Evolutionary conservation across 306 rosid genomes (phyloP).

Genomic region (Cicer pinnatifidum): DNA sequence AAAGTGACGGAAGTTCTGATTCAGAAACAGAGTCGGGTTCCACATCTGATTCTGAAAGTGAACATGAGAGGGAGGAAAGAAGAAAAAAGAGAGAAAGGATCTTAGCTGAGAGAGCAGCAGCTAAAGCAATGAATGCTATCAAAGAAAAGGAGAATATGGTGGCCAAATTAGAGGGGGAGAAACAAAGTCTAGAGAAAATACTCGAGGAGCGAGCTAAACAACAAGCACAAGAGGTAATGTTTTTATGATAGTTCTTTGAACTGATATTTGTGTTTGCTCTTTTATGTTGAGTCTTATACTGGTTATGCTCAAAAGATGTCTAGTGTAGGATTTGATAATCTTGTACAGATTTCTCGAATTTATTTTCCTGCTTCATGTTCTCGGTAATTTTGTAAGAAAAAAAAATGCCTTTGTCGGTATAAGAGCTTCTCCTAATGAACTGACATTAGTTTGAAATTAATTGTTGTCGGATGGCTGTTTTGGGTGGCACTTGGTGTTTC

Average conservation of each 20-base stretch:
- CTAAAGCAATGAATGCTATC: constrained; percentile 77
- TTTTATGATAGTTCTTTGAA: constrained; percentile 15
- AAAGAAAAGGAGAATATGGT: constrained; percentile 84
- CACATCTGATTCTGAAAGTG: constrained; percentile 81
- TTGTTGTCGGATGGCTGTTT: constrained; percentile 20
- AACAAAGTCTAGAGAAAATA: constrained; percentile 91
- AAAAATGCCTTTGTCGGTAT: neutral
- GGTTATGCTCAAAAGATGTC: constrained; percentile 21
- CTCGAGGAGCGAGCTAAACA: constrained; percentile 84
- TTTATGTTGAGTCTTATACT: constrained; percentile 19
- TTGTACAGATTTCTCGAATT: constrained; percentile 3
- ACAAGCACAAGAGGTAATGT: constrained; percentile 88
- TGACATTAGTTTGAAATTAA: neutral
- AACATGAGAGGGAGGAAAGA: constrained; percentile 83
- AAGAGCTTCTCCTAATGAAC: constrained; percentile 27
- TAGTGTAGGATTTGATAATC: constrained; percentile 23
- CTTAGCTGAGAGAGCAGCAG: constrained; percentile 89
- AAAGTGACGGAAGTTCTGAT: constrained; percentile 69
- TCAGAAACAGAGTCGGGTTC: constrained; percentile 79
- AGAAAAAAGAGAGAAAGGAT: constrained; percentile 69
- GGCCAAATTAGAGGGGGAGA: constrained; percentile 97
- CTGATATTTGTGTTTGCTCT: constrained; percentile 30
- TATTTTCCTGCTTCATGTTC: constrained; percentile 23
- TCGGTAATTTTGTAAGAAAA: constrained; percentile 27
- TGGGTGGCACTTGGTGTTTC: constrained; percentile 22